Conservation (phyloP, 352 stramenopile genomes). For the Globisporangium iwayamae region DNA sequence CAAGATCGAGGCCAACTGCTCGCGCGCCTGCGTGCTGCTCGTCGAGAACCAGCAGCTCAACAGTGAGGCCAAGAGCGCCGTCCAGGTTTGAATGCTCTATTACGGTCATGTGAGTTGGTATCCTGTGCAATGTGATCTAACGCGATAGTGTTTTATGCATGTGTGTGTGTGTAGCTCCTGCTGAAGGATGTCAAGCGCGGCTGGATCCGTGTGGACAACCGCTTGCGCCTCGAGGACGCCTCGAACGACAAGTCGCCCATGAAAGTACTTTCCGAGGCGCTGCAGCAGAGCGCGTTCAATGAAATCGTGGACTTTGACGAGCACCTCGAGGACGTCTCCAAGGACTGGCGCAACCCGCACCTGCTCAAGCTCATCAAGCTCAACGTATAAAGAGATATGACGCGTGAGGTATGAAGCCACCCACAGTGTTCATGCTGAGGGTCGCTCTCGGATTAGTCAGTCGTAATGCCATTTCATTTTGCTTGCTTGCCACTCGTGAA, state of each 20-base stretch:
- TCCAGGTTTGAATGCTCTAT: slow-evolving; percentile 30
- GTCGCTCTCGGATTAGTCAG: neutral
- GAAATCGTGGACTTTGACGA: slow-evolving; percentile 75
- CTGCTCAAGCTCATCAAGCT: slow-evolving; percentile 67
- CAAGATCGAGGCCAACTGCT: slow-evolving; percentile 61
- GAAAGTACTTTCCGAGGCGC: slow-evolving; percentile 41
- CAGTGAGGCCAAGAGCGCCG: slow-evolving; percentile 42
- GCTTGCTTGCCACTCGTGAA: slow-evolving; percentile 2
- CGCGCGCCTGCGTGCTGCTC: slow-evolving; percentile 66
- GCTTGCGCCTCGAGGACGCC: slow-evolving; percentile 44
- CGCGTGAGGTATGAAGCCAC: neutral
- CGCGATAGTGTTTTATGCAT: neutral
- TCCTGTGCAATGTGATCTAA: neutral
- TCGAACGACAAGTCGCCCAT: slow-evolving; percentile 27
- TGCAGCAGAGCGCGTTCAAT: slow-evolving; percentile 43
- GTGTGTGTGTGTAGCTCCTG: slow-evolving; percentile 35
- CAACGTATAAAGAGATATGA: slow-evolving; percentile 47
- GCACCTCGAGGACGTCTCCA: slow-evolving; percentile 62
- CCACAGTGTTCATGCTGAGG: neutral
- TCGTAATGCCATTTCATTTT: slow-evolving; percentile 8
- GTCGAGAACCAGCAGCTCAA: slow-evolving; percentile 61
- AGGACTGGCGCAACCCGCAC: slow-evolving; percentile 78
- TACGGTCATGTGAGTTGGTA: neutral
- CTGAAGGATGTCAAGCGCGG: slow-evolving; percentile 81
- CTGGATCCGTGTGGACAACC: slow-evolving; percentile 67